Percentiles rank a stretch among this genome's conserved stretches.
Conservation (phyloP, 345 rosid species). For the Brassica cretica region DNA sequence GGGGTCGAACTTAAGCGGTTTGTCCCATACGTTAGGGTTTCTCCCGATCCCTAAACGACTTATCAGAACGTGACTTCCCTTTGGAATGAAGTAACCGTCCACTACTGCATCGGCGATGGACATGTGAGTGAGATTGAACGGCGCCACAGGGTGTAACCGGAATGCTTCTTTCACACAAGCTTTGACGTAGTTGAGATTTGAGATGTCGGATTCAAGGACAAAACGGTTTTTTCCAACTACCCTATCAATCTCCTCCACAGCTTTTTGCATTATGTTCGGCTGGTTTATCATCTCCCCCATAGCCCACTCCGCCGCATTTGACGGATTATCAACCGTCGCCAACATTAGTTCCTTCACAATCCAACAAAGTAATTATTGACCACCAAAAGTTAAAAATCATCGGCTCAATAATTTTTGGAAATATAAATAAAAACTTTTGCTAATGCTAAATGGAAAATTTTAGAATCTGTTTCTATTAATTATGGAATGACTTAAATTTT, state of each 20-base stretch:
- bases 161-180: conserved; percentile 57
- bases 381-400: neutral
- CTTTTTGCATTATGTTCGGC: conserved; percentile 45
- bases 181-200: conserved; percentile 47
- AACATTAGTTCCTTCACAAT: conserved; percentile 51
- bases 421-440: too few relatives aligned
- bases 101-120: conserved; percentile 32
- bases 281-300: conserved; percentile 57
- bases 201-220: conserved; percentile 53
- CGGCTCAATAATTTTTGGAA: neutral
- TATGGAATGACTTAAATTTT: too few relatives aligned
- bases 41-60: conserved; percentile 50
- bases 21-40: conserved; percentile 52
- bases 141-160: conserved; percentile 50
- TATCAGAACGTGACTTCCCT: conserved; percentile 50
- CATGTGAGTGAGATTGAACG: conserved; percentile 55
- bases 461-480: too few relatives aligned
- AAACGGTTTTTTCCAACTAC: conserved; percentile 53
- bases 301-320: conserved; percentile 61
- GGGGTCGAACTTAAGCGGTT: conserved; percentile 49
- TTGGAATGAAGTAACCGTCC: conserved; percentile 52
- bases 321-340: conserved; percentile 57
- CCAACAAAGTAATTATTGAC: neutral
- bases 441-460: too few relatives aligned
- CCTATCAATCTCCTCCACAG: conserved; percentile 45